A percentile compares a stretch with the other conserved stretches of the same genome.
Evolutionary conservation across 2,329 filamentous ascomycete species (phyloP).

Genomic region (Rutstroemia sydowiana): DNA sequence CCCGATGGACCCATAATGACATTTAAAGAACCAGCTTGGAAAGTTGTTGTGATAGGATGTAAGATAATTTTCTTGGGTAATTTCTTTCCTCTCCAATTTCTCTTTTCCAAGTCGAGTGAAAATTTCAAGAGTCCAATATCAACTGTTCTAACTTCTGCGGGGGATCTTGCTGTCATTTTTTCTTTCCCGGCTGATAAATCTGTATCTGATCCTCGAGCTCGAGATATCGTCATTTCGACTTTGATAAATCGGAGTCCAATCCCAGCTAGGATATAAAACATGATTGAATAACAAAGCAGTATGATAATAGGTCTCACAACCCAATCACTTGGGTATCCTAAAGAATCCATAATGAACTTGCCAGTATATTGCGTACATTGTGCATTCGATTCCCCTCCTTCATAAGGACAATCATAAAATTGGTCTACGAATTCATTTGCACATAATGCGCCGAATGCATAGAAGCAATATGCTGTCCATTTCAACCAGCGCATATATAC

Average conservation of each 20-base stretch:
- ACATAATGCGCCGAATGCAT: constrained; percentile 62
- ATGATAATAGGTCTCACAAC: constrained; percentile 58
- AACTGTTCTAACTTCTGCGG: constrained; percentile 50
- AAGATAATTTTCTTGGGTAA: constrained; percentile 53
- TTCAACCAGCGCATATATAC: constrained; percentile 76
- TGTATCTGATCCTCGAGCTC: constrained; percentile 47
- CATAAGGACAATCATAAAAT: constrained; percentile 66
- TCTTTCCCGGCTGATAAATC: constrained; percentile 66
- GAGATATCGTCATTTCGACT: constrained; percentile 63
- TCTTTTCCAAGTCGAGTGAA: constrained; percentile 56
- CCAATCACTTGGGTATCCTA: constrained; percentile 64
- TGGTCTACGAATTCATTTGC: constrained; percentile 66
- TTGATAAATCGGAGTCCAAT: constrained; percentile 56
- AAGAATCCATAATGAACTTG: constrained; percentile 57
- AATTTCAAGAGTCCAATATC: constrained; percentile 59
- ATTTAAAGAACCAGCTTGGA: constrained; percentile 62
- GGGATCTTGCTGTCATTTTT: constrained; percentile 50
- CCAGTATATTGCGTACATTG: constrained; percentile 63
- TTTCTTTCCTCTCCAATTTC: constrained; percentile 43
- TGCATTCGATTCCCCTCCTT: constrained; percentile 54
- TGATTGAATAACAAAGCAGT: constrained; percentile 52
- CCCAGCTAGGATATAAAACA: constrained; percentile 55
- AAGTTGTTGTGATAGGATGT: constrained; percentile 57
- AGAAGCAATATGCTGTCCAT: constrained; percentile 58
- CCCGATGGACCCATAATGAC: constrained; percentile 77